Base-by-base conservation (phyloP, 345 rosid genomes). In the Moringa oleifera region DNA sequence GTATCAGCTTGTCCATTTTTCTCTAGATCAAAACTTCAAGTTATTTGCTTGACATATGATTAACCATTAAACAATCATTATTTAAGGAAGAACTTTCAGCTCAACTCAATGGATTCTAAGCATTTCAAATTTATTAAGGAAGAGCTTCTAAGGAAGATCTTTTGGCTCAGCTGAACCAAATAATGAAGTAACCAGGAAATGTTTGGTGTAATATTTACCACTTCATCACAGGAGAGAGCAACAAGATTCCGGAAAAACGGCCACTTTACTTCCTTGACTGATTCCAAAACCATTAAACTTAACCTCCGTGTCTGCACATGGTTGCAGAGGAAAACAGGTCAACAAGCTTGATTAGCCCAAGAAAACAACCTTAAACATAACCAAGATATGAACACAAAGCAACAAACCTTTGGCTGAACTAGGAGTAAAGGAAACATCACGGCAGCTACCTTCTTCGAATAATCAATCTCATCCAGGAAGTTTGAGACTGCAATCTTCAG, bases 361-460 rank as follows among this genome's bases (percentile, higher is more conserved):
- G 10, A 61, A 16, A 54, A 18, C 18, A 28, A 62, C 41, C 19
- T 25, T 19, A 68, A 65, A 53, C 18, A 47, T 9, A 41, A 41
- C 47, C 47, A 7, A 41, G 47, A 9, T 7, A 4, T 41, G 6
- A 41, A 41, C 47, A 41, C 12, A 28, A 28, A 41, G 12, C 17
- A 41, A 66, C 36, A 63, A 58, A 90, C 99, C 99, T 88, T 79
- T 10, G 95, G 88, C 28, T 69, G 75, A 67, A 86, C 60, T 57
- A 90, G 76, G 46, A 94, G 92, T 47, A 88, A 75, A 3, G 96
- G 96, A 66, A 94, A 77, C 67, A 90, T 74, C 68, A 84, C 73
- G 52, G 96, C 70, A 69, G 96, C 81, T 50, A 90, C 68, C 79
- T 87, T 83, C 74, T 73, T 73, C 19, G 67, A 67, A 69, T 62